A percentile compares a stretch with the other conserved stretches of the same genome.
These are phyloP conservation scores for Coemansia sp. DNA, from an alignment of 192 early-diverging fungal species.

Conservation along the genomic window DNA sequence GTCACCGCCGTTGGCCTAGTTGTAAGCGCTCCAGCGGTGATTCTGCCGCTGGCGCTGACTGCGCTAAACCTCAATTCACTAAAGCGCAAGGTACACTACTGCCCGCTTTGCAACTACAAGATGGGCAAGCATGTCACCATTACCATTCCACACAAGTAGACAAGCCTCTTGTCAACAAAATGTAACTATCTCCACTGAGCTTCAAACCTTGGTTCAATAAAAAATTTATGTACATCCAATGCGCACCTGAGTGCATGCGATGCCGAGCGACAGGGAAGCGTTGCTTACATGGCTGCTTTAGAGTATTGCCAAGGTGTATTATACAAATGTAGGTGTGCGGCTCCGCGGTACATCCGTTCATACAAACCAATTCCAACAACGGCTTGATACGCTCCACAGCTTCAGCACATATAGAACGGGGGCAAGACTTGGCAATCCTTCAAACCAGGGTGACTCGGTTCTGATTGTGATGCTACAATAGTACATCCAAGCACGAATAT, in stretches of 20 bases:
- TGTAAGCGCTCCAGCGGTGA: constrained; percentile 36
- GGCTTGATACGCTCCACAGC: no score
- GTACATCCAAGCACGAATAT: background rate
- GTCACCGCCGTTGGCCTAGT: constrained; percentile 43
- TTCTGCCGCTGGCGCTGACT: constrained; percentile 51
- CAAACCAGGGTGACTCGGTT: background rate
- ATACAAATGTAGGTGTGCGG: background rate
- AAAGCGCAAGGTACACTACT: constrained; percentile 53
- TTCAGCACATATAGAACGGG: no score
- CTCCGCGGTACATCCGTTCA: no score
- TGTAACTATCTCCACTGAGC: background rate
- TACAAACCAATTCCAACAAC: no score
- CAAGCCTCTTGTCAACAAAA: background rate
- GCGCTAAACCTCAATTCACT: constrained; percentile 43
- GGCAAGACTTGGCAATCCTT: no score
- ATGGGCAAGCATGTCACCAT: constrained; percentile 53
- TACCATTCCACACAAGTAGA: constrained; percentile 39
- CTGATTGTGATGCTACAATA: background rate
- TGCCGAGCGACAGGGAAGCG: background rate
- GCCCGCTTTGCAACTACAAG: constrained; percentile 49
- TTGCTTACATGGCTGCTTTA: no score
- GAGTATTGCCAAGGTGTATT: no score
- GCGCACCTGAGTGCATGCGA: background rate
- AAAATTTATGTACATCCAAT: background rate
- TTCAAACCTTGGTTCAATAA: background rate